Conservation (phyloP, 2,329 filamentous ascomycete genomes). For the Penicillium sp. region DNA sequence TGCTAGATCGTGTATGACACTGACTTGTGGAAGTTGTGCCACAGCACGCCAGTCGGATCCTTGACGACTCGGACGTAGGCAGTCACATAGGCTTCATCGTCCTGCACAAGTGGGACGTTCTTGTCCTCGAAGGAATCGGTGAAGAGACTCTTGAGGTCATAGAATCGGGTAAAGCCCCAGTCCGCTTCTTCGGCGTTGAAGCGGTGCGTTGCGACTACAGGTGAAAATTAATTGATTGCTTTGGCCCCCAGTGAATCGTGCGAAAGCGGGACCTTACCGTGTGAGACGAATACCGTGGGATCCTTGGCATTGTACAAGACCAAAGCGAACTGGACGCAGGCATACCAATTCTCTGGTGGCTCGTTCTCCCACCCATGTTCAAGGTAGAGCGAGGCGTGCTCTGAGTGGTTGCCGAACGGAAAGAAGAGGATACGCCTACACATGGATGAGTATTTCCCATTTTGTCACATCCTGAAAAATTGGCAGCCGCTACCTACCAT, state of each 20-base stretch:
- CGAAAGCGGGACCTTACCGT: constrained; percentile 49
- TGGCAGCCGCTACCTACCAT: constrained; percentile 54
- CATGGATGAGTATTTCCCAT: constrained; percentile 19
- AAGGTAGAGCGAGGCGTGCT: constrained; percentile 89
- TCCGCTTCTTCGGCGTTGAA: constrained; percentile 96
- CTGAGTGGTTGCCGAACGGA: constrained; percentile 88
- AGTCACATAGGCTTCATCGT: constrained; percentile 43
- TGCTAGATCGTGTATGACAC: constrained; percentile 4
- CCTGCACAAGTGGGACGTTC: constrained; percentile 50
- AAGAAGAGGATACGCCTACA: constrained; percentile 88
- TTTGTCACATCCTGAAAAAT: not conserved
- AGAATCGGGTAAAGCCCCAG: constrained; percentile 97
- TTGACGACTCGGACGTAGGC: constrained; percentile 46
- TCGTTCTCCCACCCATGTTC: constrained; percentile 80
- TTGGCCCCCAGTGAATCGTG: not conserved
- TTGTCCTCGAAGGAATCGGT: constrained; percentile 66
- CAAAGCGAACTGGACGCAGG: constrained; percentile 89
- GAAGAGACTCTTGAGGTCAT: constrained; percentile 81
- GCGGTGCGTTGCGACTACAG: constrained; percentile 68
- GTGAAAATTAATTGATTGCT: not conserved
- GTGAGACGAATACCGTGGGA: constrained; percentile 69
- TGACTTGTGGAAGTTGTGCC: constrained; percentile 44
- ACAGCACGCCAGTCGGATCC: constrained; percentile 45
- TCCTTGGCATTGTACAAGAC: constrained; percentile 93
- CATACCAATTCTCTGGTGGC: constrained; percentile 88